Base-by-base conservation (phyloP, 176 grass and related monocot species). In the Zea luxurians region DNA sequence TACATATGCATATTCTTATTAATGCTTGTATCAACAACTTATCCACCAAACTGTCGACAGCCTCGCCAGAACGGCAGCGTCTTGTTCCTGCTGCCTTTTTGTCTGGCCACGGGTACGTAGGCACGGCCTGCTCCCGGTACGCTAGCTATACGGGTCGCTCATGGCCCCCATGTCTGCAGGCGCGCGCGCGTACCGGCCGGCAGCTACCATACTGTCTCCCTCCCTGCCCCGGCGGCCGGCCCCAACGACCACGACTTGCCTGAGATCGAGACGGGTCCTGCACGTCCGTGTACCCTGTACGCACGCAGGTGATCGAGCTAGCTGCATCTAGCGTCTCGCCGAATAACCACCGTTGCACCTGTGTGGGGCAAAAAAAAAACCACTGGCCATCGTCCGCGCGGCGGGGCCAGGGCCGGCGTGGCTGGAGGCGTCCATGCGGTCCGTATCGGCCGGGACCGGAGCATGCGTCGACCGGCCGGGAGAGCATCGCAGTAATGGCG, bases 41-140 rank as follows among this genome's bases (percentile, higher is more conserved):
- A 68, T 44, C 77, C 37, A 79, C 77, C 77, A 68, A 79, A 68
- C 64, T 13, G 12, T 79, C 64, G 78, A 81, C 84, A 86, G 54
- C 78, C 63, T 86, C 53, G 69, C 63, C 70, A 36, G 70, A 50
- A 81, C 48, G 71, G 44, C 78, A 2, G 21, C 7, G 7, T 21
- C 20, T 21, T 61, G 44, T 47, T 70, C 45, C 41, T 59, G 27
- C 73, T 41, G 64, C 64, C 62, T 42, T 61, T 27, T 27, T 27
- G 44, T 74, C n/a, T 62, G 69, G 17, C 62, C 69, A 78, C 61
- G 27, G 9, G 35, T 43, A 60, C 67, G 57, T 68, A 53, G 46
- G 9, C 71, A n/a, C 42, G 45, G 13, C 61, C 2, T 61, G 55
- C 57, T 47, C 53, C 44, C 68, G 15, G 27, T 38, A 61, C 18